Base-by-base conservation (phyloP, 2,329 filamentous ascomycete genomes). In the Fusarium sp. region DNA sequence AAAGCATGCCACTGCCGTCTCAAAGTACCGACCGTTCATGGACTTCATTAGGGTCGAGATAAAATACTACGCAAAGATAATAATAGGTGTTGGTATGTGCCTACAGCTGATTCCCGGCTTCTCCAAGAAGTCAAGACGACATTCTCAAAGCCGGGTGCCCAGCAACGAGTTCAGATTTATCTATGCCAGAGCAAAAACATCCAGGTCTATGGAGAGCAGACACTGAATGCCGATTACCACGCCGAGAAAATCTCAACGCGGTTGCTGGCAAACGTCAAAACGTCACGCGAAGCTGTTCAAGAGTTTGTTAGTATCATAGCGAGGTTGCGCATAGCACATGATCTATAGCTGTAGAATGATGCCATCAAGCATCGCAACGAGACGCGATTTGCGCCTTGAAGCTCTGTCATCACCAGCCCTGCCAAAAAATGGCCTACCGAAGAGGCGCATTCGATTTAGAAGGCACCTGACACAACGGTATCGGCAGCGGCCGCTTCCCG, bases 61-160 rank as follows among this genome's bases (percentile, higher is more conserved):
- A 26, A 13, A 15, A 26, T 28, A 31, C 40, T 44, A 63, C 41
- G 12, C 30, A 37, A 51, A 31, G 34, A 26, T 36, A 23, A 18
- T 33, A 12, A 38, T 30, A 18, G n/a, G 13, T 16, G 13, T 34
- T 41, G 26, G 26, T 45, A 84, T 86, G 83, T 86, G 80, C 83
- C 84, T 85, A 85, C 84, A 85, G 83, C 84, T 85, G 83, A 86
- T 86, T 86, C 84, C 84, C 83, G 82, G 77, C 80, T 79, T 83
- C 71, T 86, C 84, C 77, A 78, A 67, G 81, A 85, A 77, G 80
- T 79, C 83, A 85, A 84, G 80, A 86, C 84, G 84, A 83, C 79
- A 68, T 76, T 83, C 83, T 86, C 81, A 77, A 84, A 82, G 76
- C 78, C 81, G 81, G 83, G 84, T 83, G 84, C 84, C 83, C 83